Base-by-base conservation (phyloP, 306 rosid species). In the Vicia sativa region DNA sequence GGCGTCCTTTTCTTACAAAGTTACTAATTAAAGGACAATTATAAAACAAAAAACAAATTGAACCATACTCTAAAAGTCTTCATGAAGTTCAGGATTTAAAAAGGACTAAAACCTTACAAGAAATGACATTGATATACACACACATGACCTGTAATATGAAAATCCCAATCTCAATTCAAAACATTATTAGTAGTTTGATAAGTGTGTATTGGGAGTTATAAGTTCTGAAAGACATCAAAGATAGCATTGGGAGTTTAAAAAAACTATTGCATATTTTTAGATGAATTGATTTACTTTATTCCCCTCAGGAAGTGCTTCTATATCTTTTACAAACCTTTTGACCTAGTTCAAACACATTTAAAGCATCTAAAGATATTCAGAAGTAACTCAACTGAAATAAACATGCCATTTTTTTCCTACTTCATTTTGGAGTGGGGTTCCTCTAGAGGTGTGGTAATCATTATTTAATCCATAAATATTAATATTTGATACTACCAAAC, bases 321-420 rank as follows among this genome's bases (percentile, higher is more conserved):
- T n/a, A 65, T 65, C 46, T 21, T 71, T 71, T 56, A 28, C 48
- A 43, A 72, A 67, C 62, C 48, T 78, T 70, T 78, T 78, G 74
- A 78, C 78, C 74, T 72, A 56, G 21, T 67, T 72, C 60, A 67
- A 60, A 67, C 67, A 73, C 34, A 25, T 43, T 67, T 67, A 72
- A 62, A 74, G 72, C 82, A 21, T n/a, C n/a, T n/a, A n/a, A n/a
- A n/a, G n/a, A n/a, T n/a, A n/a, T n/a, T n/a, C n/a, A n/a, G n/a
- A n/a, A n/a, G n/a, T n/a, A n/a, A n/a, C n/a, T n/a, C n/a, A n/a
- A n/a, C n/a, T n/a, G n/a, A n/a, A 25, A 2, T 25, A 25, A 25
- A 25, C 28, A 25, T 2, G 3, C 28, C 3, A 25, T 2, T 25
- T 25, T 25, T 73, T 49, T 42, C 41, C 49, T n/a, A 7, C 7